A percentile compares a stretch with the other conserved stretches of the same genome.
phyloP scores from a whole-genome alignment of 2,329 filamentous ascomycete genomes.

The Rhynchosporium agropyri region DNA sequence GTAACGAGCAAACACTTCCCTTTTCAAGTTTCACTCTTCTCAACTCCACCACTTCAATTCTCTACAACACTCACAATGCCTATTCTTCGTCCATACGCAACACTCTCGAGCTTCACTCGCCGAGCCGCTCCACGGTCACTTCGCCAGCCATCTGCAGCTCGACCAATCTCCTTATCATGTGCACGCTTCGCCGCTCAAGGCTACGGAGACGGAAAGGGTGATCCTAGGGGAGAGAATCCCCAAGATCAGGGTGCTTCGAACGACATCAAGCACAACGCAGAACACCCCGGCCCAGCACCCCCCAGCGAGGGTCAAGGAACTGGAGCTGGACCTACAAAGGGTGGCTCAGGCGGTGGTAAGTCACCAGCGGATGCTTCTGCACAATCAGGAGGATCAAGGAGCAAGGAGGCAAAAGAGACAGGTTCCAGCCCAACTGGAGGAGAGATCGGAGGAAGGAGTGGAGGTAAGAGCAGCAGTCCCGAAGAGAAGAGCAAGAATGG shows the following conservation, averaged over 20 bases:
- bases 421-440: slow-evolving; percentile 41
- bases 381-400: slow-evolving; percentile 46
- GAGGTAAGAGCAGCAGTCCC: slow-evolving; percentile 28
- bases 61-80: slow-evolving; percentile 27
- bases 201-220: slow-evolving; percentile 48
- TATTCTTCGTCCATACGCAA: slow-evolving; percentile 27
- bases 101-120: slow-evolving; percentile 27
- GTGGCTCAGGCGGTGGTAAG: slow-evolving; percentile 26
- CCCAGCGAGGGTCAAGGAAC: slow-evolving; percentile 47
- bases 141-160: slow-evolving; percentile 24
- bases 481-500: slow-evolving; percentile 34
- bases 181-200: slow-evolving; percentile 37
- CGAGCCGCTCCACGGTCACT: slow-evolving; percentile 17
- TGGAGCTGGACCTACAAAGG: slow-evolving; percentile 45
- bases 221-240: slow-evolving; percentile 45
- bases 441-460: slow-evolving; percentile 28
- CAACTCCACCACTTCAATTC: background rate
- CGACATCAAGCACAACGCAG: slow-evolving; percentile 42
- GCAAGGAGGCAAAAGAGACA: slow-evolving; percentile 47
- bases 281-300: slow-evolving; percentile 49
- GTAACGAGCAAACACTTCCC: background rate
- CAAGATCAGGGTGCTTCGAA: slow-evolving; percentile 44
- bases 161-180: slow-evolving; percentile 30
- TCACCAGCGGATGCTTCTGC: slow-evolving; percentile 43
- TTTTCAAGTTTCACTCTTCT: too few relatives aligned